Conservation (phyloP, 2,329 filamentous ascomycete species). For the Aspergillus amoenus region DNA sequence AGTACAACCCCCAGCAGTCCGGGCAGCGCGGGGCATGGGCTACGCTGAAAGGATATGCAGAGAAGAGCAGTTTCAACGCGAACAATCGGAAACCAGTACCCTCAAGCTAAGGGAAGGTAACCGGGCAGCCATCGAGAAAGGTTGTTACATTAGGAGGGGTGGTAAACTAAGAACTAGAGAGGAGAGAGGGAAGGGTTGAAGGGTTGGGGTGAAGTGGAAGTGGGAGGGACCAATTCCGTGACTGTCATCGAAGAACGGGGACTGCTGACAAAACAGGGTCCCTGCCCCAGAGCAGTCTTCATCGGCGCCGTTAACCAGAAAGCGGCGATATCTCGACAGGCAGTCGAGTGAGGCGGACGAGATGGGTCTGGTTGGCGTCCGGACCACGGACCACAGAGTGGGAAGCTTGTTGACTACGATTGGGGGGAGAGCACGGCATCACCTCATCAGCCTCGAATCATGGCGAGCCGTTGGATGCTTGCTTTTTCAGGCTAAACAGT, state of each 20-base stretch:
- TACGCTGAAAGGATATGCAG: slow-evolving; percentile 21
- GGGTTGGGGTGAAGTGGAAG: slow-evolving; percentile 1
- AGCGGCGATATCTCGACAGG: slow-evolving; percentile 7
- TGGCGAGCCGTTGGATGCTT: neutral
- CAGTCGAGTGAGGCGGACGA: neutral
- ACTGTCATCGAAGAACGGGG: slow-evolving; percentile 13
- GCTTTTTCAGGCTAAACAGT: slow-evolving; percentile 6
- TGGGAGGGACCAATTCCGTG: slow-evolving; percentile 15
- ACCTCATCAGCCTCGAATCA: slow-evolving; percentile 9
- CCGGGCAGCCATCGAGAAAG: slow-evolving; percentile 23
- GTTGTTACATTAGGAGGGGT: slow-evolving; percentile 11
- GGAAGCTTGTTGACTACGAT: slow-evolving; percentile 7
- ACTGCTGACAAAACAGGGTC: slow-evolving; percentile 30
- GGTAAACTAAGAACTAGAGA: slow-evolving; percentile 5
- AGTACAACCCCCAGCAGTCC: slow-evolving; percentile 22
- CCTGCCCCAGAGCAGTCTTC: neutral
- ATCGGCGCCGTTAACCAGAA: neutral
- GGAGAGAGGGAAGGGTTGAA: slow-evolving; percentile 3
- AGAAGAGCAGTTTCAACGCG: slow-evolving; percentile 9
- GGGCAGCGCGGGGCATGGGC: slow-evolving; percentile 32
- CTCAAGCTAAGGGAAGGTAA: slow-evolving; percentile 19
- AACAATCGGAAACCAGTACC: slow-evolving; percentile 13
- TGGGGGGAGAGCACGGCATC: slow-evolving; percentile 1
- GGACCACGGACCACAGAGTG: slow-evolving; percentile 5
- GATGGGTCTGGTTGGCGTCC: slow-evolving; percentile 7